A percentile compares a stretch with the other conserved stretches of the same genome.
These are phyloP conservation scores for Aspergillus glaucus DNA, from an alignment of 2,329 filamentous ascomycete species.

Conservation along the genomic window DNA sequence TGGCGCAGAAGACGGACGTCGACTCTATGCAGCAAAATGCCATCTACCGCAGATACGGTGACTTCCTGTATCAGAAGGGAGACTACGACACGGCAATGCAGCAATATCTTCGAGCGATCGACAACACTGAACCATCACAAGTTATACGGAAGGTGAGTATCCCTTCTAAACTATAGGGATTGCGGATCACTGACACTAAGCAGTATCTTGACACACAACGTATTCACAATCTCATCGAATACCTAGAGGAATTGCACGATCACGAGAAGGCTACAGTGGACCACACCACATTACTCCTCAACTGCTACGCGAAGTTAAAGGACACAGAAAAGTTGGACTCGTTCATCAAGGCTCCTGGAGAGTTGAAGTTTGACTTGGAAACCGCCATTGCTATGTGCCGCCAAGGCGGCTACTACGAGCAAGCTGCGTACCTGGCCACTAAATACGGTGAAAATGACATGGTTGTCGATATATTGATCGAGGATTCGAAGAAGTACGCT, in stretches of 20 bases:
- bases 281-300: slow-evolving; percentile 87
- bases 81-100: slow-evolving; percentile 99
- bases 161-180: background rate
- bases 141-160: slow-evolving; percentile 74
- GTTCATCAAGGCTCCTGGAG: slow-evolving; percentile 85
- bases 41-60: slow-evolving; percentile 90
- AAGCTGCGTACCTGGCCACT: slow-evolving; percentile 89
- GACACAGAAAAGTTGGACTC: slow-evolving; percentile 93
- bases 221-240: slow-evolving; percentile 95
- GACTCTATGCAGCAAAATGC: slow-evolving; percentile 75
- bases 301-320: slow-evolving; percentile 97
- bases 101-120: slow-evolving; percentile 92
- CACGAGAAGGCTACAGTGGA: slow-evolving; percentile 89
- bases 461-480: slow-evolving; percentile 91
- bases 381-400: slow-evolving; percentile 97
- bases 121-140: slow-evolving; percentile 91
- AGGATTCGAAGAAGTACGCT: slow-evolving; percentile 84
- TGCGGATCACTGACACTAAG: slow-evolving; percentile 8
- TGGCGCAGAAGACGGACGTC: slow-evolving; percentile 83
- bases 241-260: slow-evolving; percentile 92
- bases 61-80: slow-evolving; percentile 88
- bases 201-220: slow-evolving; percentile 93
- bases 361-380: slow-evolving; percentile 93
- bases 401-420: slow-evolving; percentile 93
- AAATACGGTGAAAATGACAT: slow-evolving; percentile 91